Percentiles rank a stretch among this genome's conserved stretches.
phyloP scores from a whole-genome alignment of 2,329 filamentous ascomycete genomes.

The Westerdykella sp. region DNA sequence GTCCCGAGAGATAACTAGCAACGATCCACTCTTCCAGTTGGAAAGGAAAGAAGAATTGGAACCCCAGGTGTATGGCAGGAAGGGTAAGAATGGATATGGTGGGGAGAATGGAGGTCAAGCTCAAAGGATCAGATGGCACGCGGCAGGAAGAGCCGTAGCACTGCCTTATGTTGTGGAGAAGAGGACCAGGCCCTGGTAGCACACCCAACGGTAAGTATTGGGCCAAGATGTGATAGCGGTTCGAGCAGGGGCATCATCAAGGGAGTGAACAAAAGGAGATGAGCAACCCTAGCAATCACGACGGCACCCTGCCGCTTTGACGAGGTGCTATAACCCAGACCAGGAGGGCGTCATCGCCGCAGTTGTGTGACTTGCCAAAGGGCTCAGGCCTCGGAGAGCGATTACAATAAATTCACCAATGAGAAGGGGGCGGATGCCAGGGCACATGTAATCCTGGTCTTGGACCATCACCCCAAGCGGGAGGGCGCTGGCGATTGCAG shows the following conservation, averaged over 20 bases:
- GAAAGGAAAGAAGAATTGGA: slow-evolving; percentile 2
- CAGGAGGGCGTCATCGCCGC: slow-evolving; percentile 5
- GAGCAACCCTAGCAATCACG: slow-evolving; percentile 17
- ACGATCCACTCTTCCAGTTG: background rate
- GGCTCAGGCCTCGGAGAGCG: slow-evolving; percentile 23
- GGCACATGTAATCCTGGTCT: slow-evolving; percentile 9
- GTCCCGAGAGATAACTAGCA: slow-evolving; percentile 4
- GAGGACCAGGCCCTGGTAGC: slow-evolving; percentile 17
- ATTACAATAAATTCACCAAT: slow-evolving; percentile 18
- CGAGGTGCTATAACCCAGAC: slow-evolving; percentile 8
- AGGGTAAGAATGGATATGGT: slow-evolving; percentile 2
- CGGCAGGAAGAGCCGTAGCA: slow-evolving; percentile 23
- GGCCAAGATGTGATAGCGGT: slow-evolving; percentile 35
- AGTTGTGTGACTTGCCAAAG: slow-evolving; percentile 12
- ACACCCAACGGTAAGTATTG: slow-evolving; percentile 37
- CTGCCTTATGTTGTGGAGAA: slow-evolving; percentile 30
- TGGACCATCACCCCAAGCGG: slow-evolving; percentile 19
- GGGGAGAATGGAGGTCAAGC: background rate
- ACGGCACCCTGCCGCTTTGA: slow-evolving; percentile 15
- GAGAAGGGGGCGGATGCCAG: slow-evolving; percentile 15
- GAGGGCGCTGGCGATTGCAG: slow-evolving; percentile 29
- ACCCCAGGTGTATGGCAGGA: slow-evolving; percentile 9
- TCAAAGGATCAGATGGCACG: slow-evolving; percentile 18
- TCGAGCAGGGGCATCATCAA: slow-evolving; percentile 18
- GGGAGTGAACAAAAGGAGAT: slow-evolving; percentile 18